Base-by-base conservation (phyloP, 805 yeast genomes). In the Maudiozyma bulderi region DNA sequence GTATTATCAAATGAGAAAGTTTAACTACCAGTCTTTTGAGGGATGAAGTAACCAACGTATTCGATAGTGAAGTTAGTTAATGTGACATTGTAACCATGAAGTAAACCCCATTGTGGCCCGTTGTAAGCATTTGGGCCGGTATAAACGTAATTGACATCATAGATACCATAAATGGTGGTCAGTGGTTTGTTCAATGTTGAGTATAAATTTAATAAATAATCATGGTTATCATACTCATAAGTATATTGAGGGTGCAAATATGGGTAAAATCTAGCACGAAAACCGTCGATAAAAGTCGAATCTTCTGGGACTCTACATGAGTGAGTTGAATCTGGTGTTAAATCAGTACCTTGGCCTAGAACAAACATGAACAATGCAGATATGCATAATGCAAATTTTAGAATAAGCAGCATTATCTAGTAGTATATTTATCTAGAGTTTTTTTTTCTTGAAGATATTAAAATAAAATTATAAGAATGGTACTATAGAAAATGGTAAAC, bases 11-110 rank as follows among this genome's bases (percentile, higher is more conserved):
- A 48, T 7, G 48, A 30, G 41, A 69, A 57, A 1, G 53, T 52
- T 45, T 67, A 70, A 2, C 53, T 44, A 50, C 73, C 74, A 15
- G 66, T 51, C 20, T 45, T 51, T 2, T 54, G 52, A 13, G 73
- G 65, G 14, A 49, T 29, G 50, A 57, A 59, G 45, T 58, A 65
- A 45, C 66, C 66, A 13, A 61, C 58, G 28, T 59, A 50, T 50
- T 57, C 62, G 45, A 63, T 39, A 14, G 64, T 52, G 37, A 56
- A 52, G 43, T 61, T 60, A 2, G 63, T 14, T 15, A 34, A 14
- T 3, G 45, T 43, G 9, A 33, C 33, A 20, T 32, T 33, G 13
- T 9, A 15, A 20, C 45, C 45, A 43, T 43, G 38, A 15, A 30
- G 15, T 1, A 10, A 5, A 4, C 34, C 45, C 32, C 33, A 33